phyloP scores from a whole-genome alignment of 2,329 filamentous ascomycete genomes.

The Mycosphaerelloides madeirae region DNA sequence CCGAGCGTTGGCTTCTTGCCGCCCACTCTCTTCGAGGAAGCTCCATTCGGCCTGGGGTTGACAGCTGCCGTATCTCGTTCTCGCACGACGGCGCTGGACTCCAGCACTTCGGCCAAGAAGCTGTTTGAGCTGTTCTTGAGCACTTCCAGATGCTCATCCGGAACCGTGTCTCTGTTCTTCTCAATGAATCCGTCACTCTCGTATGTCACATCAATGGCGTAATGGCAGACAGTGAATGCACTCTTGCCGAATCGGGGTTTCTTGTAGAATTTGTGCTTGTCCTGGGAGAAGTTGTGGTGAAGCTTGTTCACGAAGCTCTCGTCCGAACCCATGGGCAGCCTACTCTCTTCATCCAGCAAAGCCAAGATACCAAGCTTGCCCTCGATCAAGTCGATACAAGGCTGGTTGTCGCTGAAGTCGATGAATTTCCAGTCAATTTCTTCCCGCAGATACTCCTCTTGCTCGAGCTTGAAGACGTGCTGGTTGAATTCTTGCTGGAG shows the following conservation, averaged over 20 bases:
- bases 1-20: constrained; percentile 95
- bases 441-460: constrained; percentile 94
- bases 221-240: constrained; percentile 96
- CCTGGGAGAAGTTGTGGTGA: constrained; percentile 82
- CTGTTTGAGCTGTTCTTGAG: constrained; percentile 76
- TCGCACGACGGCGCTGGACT: constrained; percentile 77
- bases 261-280: constrained; percentile 97
- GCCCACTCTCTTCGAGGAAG: constrained; percentile 75
- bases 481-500: constrained; percentile 98
- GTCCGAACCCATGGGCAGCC: constrained; percentile 93
- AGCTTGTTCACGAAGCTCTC: constrained; percentile 96
- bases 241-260: constrained; percentile 98
- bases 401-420: constrained; percentile 98
- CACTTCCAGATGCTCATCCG: constrained; percentile 95
- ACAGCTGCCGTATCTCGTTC: constrained; percentile 71
- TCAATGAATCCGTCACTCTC: constrained; percentile 99
- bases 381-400: constrained; percentile 97
- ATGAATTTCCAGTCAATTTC: constrained; percentile 99
- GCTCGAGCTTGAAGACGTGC: constrained; percentile 97
- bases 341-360: constrained; percentile 90
- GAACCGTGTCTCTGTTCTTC: constrained; percentile 98
- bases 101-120: constrained; percentile 79
- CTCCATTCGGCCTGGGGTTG: constrained; percentile 66
- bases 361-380: constrained; percentile 91
- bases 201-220: constrained; percentile 95